Base-by-base conservation (phyloP, 2,329 filamentous ascomycete genomes). In the Bipolaris oryzae region DNA sequence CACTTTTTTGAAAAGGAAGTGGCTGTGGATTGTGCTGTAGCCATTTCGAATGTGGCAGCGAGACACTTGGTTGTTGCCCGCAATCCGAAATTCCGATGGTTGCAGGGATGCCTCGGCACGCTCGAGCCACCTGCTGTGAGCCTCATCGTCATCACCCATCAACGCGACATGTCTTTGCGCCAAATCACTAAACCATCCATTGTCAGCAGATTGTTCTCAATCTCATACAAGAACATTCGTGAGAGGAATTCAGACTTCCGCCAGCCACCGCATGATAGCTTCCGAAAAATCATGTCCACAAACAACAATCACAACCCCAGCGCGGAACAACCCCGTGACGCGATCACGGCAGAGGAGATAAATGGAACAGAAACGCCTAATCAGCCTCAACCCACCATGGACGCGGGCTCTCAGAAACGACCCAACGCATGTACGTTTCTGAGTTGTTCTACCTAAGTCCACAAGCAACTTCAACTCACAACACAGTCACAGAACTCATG, bases 401-500 rank as follows among this genome's bases (percentile, higher is more conserved):
- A 60, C 3, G 18, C 56, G 6, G 54, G 50, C 1, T 44, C 58
- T 6, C 37, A 62, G 5, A 73, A 74, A 37, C 70, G 73, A 2
- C 69, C 66, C 35, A 79, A 79, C 62, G 77, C 77, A 38, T 77
- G 75, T 77, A 71, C 33, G 68, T 47, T 52, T 9, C 41, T 38
- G 42, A 5, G 1, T 9, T n/a, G 16, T n/a, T 28, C 15, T 6
- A 5, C n/a, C 15, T 28, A 20, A 7, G 7, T 18, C 21, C 39
- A 43, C 44, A 58, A 38, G 34, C 47, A 51, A 45, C 56, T 45
- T 58, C 50, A 67, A 64, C 64, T 74, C 42, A 74, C 62, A 25
- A 43, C 45, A 59, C 69, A 81, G 79, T 81, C 71, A 72, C 77
- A 77, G 77, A 80, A 68, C 73, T 81, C 55, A 80, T 81, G 79